A percentile compares a stretch with the other conserved stretches of the same genome.
phyloP scores from a whole-genome alignment of 495 filamentous ascomycete species.

The Aspergillus funiculosus region DNA sequence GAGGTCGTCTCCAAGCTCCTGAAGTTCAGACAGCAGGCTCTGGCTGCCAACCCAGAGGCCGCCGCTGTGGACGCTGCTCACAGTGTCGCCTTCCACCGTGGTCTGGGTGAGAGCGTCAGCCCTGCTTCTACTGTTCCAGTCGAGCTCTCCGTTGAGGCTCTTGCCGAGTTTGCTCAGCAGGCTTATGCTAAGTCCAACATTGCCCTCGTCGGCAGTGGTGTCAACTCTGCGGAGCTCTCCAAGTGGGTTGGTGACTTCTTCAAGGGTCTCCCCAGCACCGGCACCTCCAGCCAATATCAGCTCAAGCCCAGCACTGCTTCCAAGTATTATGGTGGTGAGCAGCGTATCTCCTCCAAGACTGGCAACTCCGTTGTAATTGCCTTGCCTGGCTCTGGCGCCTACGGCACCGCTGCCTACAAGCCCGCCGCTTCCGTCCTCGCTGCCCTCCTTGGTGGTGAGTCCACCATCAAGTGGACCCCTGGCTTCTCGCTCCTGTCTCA shows the following conservation, averaged over 20 bases:
- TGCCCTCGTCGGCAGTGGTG: slow-evolving; percentile 83
- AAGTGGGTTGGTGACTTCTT: slow-evolving; percentile 97
- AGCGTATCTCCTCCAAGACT: slow-evolving; percentile 69
- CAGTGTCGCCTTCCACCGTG: slow-evolving; percentile 86
- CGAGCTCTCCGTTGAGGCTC: slow-evolving; percentile 59
- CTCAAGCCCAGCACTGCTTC: slow-evolving; percentile 45
- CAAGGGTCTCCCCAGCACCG: slow-evolving; percentile 40
- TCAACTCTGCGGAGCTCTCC: slow-evolving; percentile 63
- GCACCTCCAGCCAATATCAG: slow-evolving; percentile 33
- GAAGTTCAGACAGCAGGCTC: slow-evolving; percentile 61
- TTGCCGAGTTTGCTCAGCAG: slow-evolving; percentile 63
- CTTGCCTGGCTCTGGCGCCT: slow-evolving; percentile 82
- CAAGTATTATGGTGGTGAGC: slow-evolving; percentile 92
- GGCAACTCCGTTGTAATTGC: slow-evolving; percentile 79
- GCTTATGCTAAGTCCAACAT: slow-evolving; percentile 88
- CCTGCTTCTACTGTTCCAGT: slow-evolving; percentile 63
- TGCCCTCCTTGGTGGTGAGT: slow-evolving; percentile 82
- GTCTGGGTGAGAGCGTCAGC: slow-evolving; percentile 71
- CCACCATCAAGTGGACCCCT: slow-evolving; percentile 89
- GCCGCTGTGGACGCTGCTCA: slow-evolving; percentile 83
- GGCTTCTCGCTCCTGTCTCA: slow-evolving; percentile 87
- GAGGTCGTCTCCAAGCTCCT: slow-evolving; percentile 76
- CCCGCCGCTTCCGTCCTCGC: slow-evolving; percentile 85
- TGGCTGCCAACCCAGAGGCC: slow-evolving; percentile 58
- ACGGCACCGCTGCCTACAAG: slow-evolving; percentile 66